Evolutionary conservation across 208 protist genomes (phyloP).

Genomic region (Leptomonas seymouri): DNA sequence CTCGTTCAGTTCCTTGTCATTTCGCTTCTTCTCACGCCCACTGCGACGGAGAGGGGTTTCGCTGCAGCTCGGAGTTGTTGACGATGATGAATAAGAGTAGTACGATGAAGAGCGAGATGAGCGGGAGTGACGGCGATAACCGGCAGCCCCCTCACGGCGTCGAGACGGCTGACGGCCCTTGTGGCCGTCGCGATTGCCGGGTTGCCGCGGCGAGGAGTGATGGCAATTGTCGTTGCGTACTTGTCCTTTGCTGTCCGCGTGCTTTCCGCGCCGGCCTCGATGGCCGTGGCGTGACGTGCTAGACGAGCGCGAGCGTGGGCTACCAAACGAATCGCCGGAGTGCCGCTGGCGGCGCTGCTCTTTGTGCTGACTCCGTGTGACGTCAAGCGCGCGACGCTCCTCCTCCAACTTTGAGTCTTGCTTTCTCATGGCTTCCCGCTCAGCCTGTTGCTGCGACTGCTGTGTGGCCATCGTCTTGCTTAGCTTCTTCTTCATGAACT

Average conservation of each 20-base stretch:
- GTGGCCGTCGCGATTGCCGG: conserved; percentile 9
- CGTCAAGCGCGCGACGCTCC: background rate
- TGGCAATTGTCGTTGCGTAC: conserved; percentile 8
- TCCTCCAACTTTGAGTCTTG: conserved; percentile 15
- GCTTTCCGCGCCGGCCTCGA: conserved; percentile 1
- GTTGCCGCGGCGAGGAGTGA: background rate
- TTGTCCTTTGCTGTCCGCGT: conserved; percentile 3
- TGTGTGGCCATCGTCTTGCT: conserved; percentile 22
- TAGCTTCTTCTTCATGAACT: conserved; percentile 38
- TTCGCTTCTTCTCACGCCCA: conserved; percentile 12
- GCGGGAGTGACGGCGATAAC: conserved; percentile 11
- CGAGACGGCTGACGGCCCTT: background rate
- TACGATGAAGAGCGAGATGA: conserved; percentile 1
- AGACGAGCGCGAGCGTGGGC: background rate
- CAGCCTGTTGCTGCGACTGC: conserved; percentile 10
- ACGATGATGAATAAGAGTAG: conserved; percentile 3
- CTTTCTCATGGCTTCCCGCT: conserved; percentile 1
- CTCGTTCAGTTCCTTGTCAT: background rate
- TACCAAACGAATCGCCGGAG: background rate
- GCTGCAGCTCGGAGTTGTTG: background rate
- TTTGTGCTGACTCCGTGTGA: conserved; percentile 2
- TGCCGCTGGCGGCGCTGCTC: background rate
- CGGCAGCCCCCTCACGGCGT: conserved; percentile 2
- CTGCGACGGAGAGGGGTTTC: conserved; percentile 8
- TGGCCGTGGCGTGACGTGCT: conserved; percentile 1